A percentile compares a stretch with the other conserved stretches of the same genome.
These are phyloP conservation scores for Barnettozyma wickerhamii DNA, from an alignment of 805 yeast species.

Conservation along the genomic window DNA sequence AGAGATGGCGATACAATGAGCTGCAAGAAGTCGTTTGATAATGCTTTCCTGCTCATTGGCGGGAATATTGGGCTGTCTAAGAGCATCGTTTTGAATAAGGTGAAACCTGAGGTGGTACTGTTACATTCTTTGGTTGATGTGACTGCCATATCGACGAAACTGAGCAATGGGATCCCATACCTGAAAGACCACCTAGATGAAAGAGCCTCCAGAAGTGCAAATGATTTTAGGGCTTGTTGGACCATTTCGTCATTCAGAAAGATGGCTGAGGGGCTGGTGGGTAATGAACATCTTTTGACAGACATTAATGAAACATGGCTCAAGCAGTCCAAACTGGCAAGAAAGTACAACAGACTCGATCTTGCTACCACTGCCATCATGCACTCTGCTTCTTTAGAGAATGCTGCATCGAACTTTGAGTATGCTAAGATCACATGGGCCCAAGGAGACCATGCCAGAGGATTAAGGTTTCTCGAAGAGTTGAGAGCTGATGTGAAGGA, in stretches of 20 bases:
- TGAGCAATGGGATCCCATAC: no score
- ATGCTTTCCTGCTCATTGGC: slow-evolving; percentile 59
- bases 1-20: slow-evolving; percentile 28
- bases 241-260: slow-evolving; percentile 56
- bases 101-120: slow-evolving; percentile 43
- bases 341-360: slow-evolving; percentile 66
- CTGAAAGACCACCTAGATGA: slow-evolving; percentile 16
- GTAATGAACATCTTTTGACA: slow-evolving; percentile 17
- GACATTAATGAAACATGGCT: slow-evolving; percentile 51
- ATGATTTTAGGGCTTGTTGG: slow-evolving; percentile 57
- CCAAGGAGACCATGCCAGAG: slow-evolving; percentile 83
- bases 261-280: slow-evolving; percentile 35
- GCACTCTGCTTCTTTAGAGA: slow-evolving; percentile 39
- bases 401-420: slow-evolving; percentile 57
- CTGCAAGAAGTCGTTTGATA: slow-evolving; percentile 38
- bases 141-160: slow-evolving; percentile 25
- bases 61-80: slow-evolving; percentile 45
- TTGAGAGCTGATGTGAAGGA: slow-evolving; percentile 23
- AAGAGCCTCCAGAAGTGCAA: slow-evolving; percentile 34
- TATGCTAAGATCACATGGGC: slow-evolving; percentile 84
- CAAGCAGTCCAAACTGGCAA: slow-evolving; percentile 56
- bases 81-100: slow-evolving; percentile 47
- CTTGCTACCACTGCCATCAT: slow-evolving; percentile 66
- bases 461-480: slow-evolving; percentile 58
- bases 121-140: slow-evolving; percentile 62